Base-by-base conservation (phyloP, 2,329 filamentous ascomycete species). In the Trichoderma koningiopsis region DNA sequence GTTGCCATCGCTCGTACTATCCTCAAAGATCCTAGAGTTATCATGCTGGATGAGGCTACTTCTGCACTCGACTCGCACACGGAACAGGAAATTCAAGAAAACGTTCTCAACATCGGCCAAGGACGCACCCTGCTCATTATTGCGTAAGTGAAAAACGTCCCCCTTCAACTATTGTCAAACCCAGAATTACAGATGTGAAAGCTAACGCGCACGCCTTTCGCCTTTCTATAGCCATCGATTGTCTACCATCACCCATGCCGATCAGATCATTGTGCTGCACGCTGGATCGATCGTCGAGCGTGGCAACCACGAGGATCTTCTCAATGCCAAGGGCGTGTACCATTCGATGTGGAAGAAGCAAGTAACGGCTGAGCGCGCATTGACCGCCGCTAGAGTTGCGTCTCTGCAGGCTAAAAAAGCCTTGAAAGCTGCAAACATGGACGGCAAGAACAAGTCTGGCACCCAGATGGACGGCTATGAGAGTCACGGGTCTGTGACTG, bases 51-150 rank as follows among this genome's bases (percentile, higher is more conserved):
- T 77, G 94, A 97, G 80, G 94, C 94, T 14, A 97, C 94, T 1
- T 95, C 94, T 40, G 94, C 94, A 11, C 84, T 97, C 35, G 94
- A 97, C 77, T 94, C 93, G 0, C 92, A 96, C 73, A 97, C 94
- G 0, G 94, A 97, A 79, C 92, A 96, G 78, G 92, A 96, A 77
- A 97, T 97, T 70, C 94, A 97, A 80, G 88, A 91, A 70, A 94
- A 94, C 43, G 87, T 99, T 37, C 90, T 90, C 69, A 93, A 88
- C 16, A 88, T 98, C 58, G 92, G 93, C 19, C 85, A 91, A 73
- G 94, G 94, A 61, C 91, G 96, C 58, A 99, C 96, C 1, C 91
- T 97, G 83, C 88, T 99, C 71, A 94, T 98, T 63, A 98, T 99
- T 81, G 96, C 96, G 83, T 93, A 89, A 83, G 87, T 31, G 47